Conservation (phyloP, 768 basidiomycete genomes). For the Boletus rubroflammeus region DNA sequence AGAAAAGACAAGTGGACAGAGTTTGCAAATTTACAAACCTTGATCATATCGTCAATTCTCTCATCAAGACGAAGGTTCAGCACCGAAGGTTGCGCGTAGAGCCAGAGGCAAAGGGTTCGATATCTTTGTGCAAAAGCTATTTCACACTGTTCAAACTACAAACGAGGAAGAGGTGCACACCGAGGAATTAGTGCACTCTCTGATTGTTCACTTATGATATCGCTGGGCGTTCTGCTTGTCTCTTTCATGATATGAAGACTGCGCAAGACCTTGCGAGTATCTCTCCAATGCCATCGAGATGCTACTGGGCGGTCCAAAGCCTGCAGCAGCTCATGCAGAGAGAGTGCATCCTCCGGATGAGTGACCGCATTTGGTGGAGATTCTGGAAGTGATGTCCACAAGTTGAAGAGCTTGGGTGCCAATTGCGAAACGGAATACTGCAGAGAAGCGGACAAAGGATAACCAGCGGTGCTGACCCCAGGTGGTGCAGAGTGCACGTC, state of each 20-base stretch:
- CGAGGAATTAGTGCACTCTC: constrained; percentile 44
- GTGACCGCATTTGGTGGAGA: constrained; percentile 53
- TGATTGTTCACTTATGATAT: constrained; percentile 64
- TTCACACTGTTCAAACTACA: background rate
- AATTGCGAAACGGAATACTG: constrained; percentile 41
- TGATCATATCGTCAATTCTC: constrained; percentile 87
- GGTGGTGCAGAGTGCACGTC: constrained; percentile 11
- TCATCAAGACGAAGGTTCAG: constrained; percentile 68
- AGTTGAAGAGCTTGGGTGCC: constrained; percentile 41
- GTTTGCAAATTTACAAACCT: constrained; percentile 47
- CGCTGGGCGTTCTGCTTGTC: constrained; percentile 59
- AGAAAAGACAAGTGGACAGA: background rate
- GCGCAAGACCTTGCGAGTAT: constrained; percentile 85
- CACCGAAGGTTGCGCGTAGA: constrained; percentile 66
- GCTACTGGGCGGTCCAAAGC: constrained; percentile 72
- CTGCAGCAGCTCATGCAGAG: constrained; percentile 63
- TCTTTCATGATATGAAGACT: constrained; percentile 77
- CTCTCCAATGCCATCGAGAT: constrained; percentile 92
- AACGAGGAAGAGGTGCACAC: constrained; percentile 31
- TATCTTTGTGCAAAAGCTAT: constrained; percentile 48
- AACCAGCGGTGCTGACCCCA: background rate
- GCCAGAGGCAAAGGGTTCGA: constrained; percentile 85
- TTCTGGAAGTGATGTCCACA: constrained; percentile 59
- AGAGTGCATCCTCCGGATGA: constrained; percentile 54
- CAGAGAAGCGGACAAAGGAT: constrained; percentile 36